These are phyloP conservation scores for Debaryomyces sp. DNA, from an alignment of 1,139 yeast genomes.

Conservation along the genomic window DNA sequence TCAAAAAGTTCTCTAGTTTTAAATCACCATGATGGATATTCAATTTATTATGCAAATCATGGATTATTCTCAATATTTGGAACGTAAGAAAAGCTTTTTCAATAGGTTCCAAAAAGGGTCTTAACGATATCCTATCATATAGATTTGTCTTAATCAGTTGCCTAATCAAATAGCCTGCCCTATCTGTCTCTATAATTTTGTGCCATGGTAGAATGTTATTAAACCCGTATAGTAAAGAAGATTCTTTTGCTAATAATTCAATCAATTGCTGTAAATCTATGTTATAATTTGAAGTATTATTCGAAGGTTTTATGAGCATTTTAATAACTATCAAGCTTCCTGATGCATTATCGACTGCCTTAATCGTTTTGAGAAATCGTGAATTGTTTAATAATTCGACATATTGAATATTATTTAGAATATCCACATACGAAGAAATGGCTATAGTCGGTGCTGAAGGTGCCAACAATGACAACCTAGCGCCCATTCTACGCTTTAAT, in stretches of 20 bases:
- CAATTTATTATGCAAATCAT: conserved; percentile 60
- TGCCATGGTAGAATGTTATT: conserved; percentile 74
- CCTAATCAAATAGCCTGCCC: conserved; percentile 89
- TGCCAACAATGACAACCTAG: conserved; percentile 78
- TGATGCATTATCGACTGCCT: conserved; percentile 64
- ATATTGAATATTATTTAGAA: conserved; percentile 73
- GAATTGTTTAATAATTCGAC: conserved; percentile 72
- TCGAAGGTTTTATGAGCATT: conserved; percentile 67
- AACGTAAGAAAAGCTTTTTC: conserved; percentile 86
- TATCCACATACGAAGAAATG: conserved; percentile 84
- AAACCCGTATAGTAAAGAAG: conserved; percentile 46
- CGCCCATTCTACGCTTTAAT: conserved; percentile 63
- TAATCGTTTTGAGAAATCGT: conserved; percentile 82
- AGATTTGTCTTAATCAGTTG: conserved; percentile 78
- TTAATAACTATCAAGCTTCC: conserved; percentile 75
- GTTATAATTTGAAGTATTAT: conserved; percentile 29
- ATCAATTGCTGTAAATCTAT: conserved; percentile 36
- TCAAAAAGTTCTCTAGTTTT: conserved; percentile 83
- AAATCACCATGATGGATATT: conserved; percentile 85
- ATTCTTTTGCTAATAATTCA: conserved; percentile 38
- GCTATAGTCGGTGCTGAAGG: conserved; percentile 94
- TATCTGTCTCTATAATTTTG: conserved; percentile 78
- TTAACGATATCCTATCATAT: conserved; percentile 81
- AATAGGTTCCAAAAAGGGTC: conserved; percentile 82
- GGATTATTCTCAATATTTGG: conserved; percentile 67